Conservation (phyloP, 371 early-diverging fungal genomes). For the Mortierella sp. region DNA sequence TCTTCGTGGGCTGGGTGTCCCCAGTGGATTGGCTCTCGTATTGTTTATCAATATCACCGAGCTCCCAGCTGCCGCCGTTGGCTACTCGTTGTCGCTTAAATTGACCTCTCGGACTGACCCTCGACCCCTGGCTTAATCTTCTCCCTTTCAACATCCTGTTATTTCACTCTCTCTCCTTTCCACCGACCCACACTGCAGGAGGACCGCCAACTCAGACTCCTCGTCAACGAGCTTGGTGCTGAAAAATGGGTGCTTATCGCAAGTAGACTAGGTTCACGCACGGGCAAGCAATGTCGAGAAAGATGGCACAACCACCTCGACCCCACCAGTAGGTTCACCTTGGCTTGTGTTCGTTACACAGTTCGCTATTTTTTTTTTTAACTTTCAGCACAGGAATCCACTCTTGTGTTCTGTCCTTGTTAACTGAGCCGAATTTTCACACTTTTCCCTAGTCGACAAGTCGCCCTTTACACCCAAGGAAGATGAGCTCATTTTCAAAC, state of each 20-base stretch:
- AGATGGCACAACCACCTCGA: conserved; percentile 56
- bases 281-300: conserved; percentile 55
- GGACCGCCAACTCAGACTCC: conserved; percentile 40
- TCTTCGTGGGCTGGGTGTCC: no score
- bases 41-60: conserved; percentile 7
- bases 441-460: conserved; percentile 40
- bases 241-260: conserved; percentile 57
- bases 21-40: neutral
- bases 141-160: neutral
- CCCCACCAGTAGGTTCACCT: conserved; percentile 35
- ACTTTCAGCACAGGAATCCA: neutral
- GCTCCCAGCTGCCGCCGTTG: no score
- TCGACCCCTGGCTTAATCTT: neutral
- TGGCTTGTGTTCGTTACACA: neutral
- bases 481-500: conserved; percentile 48
- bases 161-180: neutral
- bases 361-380: neutral
- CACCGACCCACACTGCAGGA: conserved; percentile 20
- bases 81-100: no score
- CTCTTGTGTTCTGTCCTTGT: neutral
- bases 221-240: conserved; percentile 50
- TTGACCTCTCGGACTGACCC: no score
- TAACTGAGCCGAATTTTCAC: neutral
- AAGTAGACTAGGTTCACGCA: conserved; percentile 47
- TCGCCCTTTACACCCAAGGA: conserved; percentile 53